Conservation (phyloP, 352 stramenopile genomes). For the Phytophthora sojae region DNA sequence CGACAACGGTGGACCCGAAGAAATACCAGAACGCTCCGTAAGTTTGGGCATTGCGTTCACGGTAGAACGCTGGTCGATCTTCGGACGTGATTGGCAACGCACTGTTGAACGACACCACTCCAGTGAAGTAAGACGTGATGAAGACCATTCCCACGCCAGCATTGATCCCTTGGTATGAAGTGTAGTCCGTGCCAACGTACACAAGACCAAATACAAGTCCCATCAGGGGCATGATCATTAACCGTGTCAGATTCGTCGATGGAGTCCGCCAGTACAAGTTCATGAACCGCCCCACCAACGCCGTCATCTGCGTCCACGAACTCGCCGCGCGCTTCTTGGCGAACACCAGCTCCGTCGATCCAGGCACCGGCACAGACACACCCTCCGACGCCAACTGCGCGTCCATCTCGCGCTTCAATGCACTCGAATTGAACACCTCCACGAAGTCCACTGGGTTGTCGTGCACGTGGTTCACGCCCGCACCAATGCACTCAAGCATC, state of each 20-base stretch:
- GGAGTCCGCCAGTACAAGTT: constrained; percentile 42
- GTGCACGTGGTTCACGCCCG: constrained; percentile 42
- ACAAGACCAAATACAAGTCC: constrained; percentile 26
- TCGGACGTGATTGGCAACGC: constrained; percentile 73
- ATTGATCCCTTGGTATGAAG: constrained; percentile 20
- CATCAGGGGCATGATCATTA: constrained; percentile 13
- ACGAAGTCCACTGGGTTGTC: constrained; percentile 34
- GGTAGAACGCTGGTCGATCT: constrained; percentile 91
- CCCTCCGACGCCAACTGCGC: constrained; percentile 31
- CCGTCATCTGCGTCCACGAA: constrained; percentile 39
- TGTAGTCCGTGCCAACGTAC: constrained; percentile 16
- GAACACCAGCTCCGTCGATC: constrained; percentile 35
- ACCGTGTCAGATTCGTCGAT: constrained; percentile 13
- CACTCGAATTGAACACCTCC: constrained; percentile 36
- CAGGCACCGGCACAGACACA: constrained; percentile 24
- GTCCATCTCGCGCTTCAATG: constrained; percentile 33
- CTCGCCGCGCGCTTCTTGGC: constrained; percentile 43
- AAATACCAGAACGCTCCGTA: constrained; percentile 79
- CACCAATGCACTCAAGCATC: constrained; percentile 88
- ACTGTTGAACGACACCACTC: constrained; percentile 70
- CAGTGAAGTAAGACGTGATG: constrained; percentile 69
- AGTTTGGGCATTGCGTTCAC: constrained; percentile 85
- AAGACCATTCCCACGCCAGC: constrained; percentile 61
- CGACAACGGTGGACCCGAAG: constrained; percentile 69
- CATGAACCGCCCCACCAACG: constrained; percentile 30